Conservation (phyloP, 192 early-diverging fungal species). For the Coemansia sp. region DNA sequence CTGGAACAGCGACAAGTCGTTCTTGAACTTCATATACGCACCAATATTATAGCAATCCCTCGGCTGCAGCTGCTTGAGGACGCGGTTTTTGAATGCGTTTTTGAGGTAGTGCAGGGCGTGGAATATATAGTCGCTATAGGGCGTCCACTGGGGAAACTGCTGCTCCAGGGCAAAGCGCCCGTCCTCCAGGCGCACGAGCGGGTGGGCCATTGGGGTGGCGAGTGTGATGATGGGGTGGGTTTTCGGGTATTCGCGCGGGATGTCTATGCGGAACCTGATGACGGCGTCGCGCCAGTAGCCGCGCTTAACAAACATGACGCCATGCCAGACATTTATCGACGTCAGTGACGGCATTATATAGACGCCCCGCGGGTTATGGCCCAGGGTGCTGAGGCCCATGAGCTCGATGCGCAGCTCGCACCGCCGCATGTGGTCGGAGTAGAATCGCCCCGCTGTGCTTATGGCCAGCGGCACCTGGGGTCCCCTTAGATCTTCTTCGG, state of each 20-base stretch:
- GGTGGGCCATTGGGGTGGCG: slow-evolving; percentile 78
- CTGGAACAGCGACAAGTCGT: slow-evolving; percentile 41
- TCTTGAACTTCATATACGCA: slow-evolving; percentile 49
- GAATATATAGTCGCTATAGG: slow-evolving; percentile 79
- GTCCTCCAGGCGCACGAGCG: slow-evolving; percentile 69
- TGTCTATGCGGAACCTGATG: slow-evolving; percentile 82
- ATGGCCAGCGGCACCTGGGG: slow-evolving; percentile 46
- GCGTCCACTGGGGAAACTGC: slow-evolving; percentile 80
- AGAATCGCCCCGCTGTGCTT: slow-evolving; percentile 34
- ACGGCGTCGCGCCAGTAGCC: slow-evolving; percentile 89
- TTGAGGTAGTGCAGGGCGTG: slow-evolving; percentile 88
- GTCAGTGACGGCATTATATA: slow-evolving; percentile 76
- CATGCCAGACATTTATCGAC: slow-evolving; percentile 73
- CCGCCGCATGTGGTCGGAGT: slow-evolving; percentile 54
- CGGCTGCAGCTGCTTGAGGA: slow-evolving; percentile 58
- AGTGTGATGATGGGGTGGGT: slow-evolving; percentile 70
- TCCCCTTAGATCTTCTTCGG: slow-evolving; percentile 22
- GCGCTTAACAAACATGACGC: slow-evolving; percentile 83
- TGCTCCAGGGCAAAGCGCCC: slow-evolving; percentile 70
- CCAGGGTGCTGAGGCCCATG: slow-evolving; percentile 33
- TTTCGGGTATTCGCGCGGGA: slow-evolving; percentile 79
- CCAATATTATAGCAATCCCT: slow-evolving; percentile 49
- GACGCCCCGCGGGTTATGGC: slow-evolving; percentile 83
- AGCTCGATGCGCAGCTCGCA: slow-evolving; percentile 52
- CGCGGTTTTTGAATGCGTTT: slow-evolving; percentile 79